Conservation (phyloP, 2,329 filamentous ascomycete species). For the Tolypocladium nubicola region DNA sequence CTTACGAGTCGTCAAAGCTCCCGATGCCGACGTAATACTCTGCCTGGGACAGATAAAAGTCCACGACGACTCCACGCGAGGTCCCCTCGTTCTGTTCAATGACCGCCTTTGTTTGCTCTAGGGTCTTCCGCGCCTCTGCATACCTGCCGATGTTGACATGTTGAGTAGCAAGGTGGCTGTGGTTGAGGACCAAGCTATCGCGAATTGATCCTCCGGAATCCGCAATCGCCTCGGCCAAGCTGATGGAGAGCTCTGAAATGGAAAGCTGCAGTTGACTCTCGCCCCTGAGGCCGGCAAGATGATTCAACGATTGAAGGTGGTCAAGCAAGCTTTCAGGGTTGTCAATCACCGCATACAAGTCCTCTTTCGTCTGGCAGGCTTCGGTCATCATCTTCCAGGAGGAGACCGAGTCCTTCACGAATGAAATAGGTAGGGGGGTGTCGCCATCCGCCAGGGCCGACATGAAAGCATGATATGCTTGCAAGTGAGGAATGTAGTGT, state of each 20-base stretch:
- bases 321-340: conserved; percentile 36
- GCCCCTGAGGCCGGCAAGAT: conserved; percentile 41
- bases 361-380: conserved; percentile 24
- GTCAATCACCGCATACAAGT: conserved; percentile 36
- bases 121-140: conserved; percentile 34
- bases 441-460: conserved; percentile 29
- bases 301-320: conserved; percentile 38
- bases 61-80: conserved; percentile 29
- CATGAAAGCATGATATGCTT: conserved; percentile 33
- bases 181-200: conserved; percentile 33
- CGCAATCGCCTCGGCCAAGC: conserved; percentile 26
- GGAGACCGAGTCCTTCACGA: conserved; percentile 25
- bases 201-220: conserved; percentile 16
- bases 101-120: conserved; percentile 48
- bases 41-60: conserved; percentile 59
- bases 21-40: conserved; percentile 65
- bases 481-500: conserved; percentile 37
- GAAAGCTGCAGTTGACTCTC: conserved; percentile 33
- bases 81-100: conserved; percentile 24
- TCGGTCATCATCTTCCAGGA: conserved; percentile 34
- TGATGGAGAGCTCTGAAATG: conserved; percentile 33
- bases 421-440: conserved; percentile 14
- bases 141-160: conserved; percentile 43
- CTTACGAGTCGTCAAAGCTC: conserved; percentile 49
- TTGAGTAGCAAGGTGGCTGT: conserved; percentile 39